Percentiles rank a stretch among this genome's conserved stretches.
These are phyloP conservation scores for Claviceps digitariae DNA, from an alignment of 2,329 filamentous ascomycete species.

Conservation along the genomic window DNA sequence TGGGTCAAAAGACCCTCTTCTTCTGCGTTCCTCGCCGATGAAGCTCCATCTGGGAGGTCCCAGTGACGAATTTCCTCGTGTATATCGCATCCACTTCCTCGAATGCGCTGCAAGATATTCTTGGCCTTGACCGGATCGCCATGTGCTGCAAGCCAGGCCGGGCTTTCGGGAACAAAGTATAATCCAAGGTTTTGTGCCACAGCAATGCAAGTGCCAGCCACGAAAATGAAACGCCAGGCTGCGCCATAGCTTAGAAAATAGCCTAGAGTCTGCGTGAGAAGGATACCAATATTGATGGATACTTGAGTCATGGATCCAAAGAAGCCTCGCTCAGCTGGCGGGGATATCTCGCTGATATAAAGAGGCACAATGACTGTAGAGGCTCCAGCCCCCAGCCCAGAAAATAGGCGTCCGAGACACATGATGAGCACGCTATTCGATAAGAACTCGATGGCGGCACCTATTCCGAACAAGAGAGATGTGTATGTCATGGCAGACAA, in stretches of 20 bases:
- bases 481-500: slow-evolving; percentile 65
- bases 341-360: slow-evolving; percentile 86
- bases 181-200: slow-evolving; percentile 54
- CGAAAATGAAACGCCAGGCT: slow-evolving; percentile 76
- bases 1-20: slow-evolving; percentile 53
- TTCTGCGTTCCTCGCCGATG: slow-evolving; percentile 34
- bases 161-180: slow-evolving; percentile 73
- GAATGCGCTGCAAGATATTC: slow-evolving; percentile 57
- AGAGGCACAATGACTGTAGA: slow-evolving; percentile 87
- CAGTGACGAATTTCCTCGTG: slow-evolving; percentile 57
- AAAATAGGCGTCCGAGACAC: slow-evolving; percentile 60
- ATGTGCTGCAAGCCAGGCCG: slow-evolving; percentile 68
- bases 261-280: slow-evolving; percentile 70
- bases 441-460: slow-evolving; percentile 62
- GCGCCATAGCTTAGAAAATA: slow-evolving; percentile 72
- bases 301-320: slow-evolving; percentile 83
- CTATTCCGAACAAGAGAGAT: slow-evolving; percentile 60
- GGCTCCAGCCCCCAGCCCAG: slow-evolving; percentile 74
- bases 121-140: slow-evolving; percentile 48
- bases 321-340: slow-evolving; percentile 58
- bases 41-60: slow-evolving; percentile 25
- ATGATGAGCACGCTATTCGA: slow-evolving; percentile 54
- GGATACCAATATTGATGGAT: slow-evolving; percentile 83
- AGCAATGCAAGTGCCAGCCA: slow-evolving; percentile 55
- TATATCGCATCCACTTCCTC: slow-evolving; percentile 56